Base-by-base conservation (phyloP, 345 rosid species). In the Eucalyptus polybractea region DNA sequence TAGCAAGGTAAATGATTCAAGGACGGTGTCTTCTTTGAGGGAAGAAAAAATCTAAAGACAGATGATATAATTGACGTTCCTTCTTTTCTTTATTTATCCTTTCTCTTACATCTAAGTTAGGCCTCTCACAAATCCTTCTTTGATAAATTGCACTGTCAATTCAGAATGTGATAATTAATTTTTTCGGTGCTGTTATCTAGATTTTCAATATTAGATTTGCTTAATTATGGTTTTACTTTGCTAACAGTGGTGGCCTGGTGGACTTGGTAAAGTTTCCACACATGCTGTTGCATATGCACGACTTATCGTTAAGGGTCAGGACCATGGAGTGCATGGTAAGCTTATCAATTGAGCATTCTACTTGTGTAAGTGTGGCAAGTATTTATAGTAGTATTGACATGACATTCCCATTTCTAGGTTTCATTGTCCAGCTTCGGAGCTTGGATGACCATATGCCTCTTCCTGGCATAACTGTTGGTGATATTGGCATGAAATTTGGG, bases 161-260 rank as follows among this genome's bases (percentile, higher is more conserved):
- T 76, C 85, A 76, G 47, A 22, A 76, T 40, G 85, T 76, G 47
- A 76, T 76, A 37, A 49, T 44, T 56, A 3, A 88, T 62, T 29
- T 40, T 50, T 65, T 50, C 4, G 44, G 15, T 86, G 67, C 8
- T 8, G 51, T 45, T 47, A 86, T n/a, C 16, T 51, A 53, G 40
- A 33, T 86, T 86, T 51, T 86, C 88, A 49, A 40, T 11, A 33
- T 53, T 56, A 86, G n/a, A 49, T 85, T 67, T 87, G 49, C 60
- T n/a, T 86, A 56, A 56, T 37, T 86, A 86, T 88, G 85, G 58
- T 33, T 80, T 22, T 86, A 31, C 67, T 50, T 47, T 50, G 33
- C 76, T 40, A 50, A 90, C 65, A 98, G 99, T 97, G 99, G 99
- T 98, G 99, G 99, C 99, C 99, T 88, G 99, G 99, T 92, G 99